Conservation (phyloP, 805 yeast species). For the Metschnikowia rubicola region DNA sequence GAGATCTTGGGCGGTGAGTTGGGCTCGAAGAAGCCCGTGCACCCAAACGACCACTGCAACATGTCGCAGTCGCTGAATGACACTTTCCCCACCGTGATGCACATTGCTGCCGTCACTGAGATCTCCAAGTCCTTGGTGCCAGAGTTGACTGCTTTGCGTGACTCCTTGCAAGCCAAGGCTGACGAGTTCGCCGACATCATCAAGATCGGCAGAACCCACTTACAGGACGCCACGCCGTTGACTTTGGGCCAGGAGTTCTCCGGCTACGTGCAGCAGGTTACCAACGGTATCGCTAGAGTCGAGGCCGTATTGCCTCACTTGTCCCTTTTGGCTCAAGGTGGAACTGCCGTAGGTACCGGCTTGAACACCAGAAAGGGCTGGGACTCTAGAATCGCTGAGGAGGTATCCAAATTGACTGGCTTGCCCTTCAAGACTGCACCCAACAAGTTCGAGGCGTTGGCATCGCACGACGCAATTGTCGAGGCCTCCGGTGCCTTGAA, state of each 20-base stretch:
- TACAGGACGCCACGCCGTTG: slow-evolving; percentile 98
- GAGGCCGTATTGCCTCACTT: slow-evolving; percentile 73
- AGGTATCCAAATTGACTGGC: slow-evolving; percentile 84
- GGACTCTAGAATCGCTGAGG: slow-evolving; percentile 80
- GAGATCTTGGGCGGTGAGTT: slow-evolving; percentile 88
- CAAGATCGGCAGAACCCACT: slow-evolving; percentile 98
- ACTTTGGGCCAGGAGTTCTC: slow-evolving; percentile 97
- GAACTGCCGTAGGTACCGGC: slow-evolving; percentile 99
- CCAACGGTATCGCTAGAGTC: slow-evolving; percentile 86
- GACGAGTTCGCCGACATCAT: slow-evolving; percentile 85
- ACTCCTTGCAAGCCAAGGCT: slow-evolving; percentile 71
- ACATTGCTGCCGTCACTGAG: slow-evolving; percentile 95
- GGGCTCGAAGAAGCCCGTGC: slow-evolving; percentile 93
- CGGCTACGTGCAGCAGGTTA: slow-evolving; percentile 91
- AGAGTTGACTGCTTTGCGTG: slow-evolving; percentile 70
- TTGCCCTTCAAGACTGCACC: slow-evolving; percentile 91
- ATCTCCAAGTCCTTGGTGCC: slow-evolving; percentile 75
- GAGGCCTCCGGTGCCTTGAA: slow-evolving; percentile 97
- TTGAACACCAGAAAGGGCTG: slow-evolving; percentile 91
- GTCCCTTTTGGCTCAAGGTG: slow-evolving; percentile 92
- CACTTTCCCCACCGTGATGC: slow-evolving; percentile 99
- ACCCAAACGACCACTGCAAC: slow-evolving; percentile 98
- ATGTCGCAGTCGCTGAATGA: slow-evolving; percentile 99
- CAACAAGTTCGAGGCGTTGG: slow-evolving; percentile 97
- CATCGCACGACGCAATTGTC: slow-evolving; percentile 97